Percentiles rank a stretch among this genome's conserved stretches.
Conservation (phyloP, 2,329 filamentous ascomycete species). For the Akanthomyces lecanii region DNA sequence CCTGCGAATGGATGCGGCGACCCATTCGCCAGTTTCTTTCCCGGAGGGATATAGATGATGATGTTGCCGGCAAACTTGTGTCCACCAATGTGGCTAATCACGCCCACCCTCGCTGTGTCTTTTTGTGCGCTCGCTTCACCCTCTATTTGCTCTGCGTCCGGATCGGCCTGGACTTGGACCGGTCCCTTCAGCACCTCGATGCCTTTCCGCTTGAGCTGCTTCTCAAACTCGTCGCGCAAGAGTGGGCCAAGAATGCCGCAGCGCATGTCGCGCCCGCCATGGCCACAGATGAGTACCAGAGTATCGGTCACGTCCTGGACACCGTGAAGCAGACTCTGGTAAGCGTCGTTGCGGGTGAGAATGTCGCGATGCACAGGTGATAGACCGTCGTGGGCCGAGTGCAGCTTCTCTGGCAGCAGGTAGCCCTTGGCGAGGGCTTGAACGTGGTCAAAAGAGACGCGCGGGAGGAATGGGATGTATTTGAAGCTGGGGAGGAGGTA, state of each 20-base stretch:
- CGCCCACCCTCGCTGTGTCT: slow-evolving; percentile 55
- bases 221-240: slow-evolving; percentile 65
- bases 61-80: slow-evolving; percentile 86
- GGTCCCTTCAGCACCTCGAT: slow-evolving; percentile 46
- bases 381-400: slow-evolving; percentile 56
- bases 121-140: slow-evolving; percentile 17
- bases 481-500: slow-evolving; percentile 82
- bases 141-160: slow-evolving; percentile 24
- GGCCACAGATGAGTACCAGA: slow-evolving; percentile 82
- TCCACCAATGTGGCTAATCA: slow-evolving; percentile 77
- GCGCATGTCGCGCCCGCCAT: slow-evolving; percentile 73
- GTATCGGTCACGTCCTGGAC: slow-evolving; percentile 63
- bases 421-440: slow-evolving; percentile 60
- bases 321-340: slow-evolving; percentile 46
- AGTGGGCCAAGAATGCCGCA: slow-evolving; percentile 79
- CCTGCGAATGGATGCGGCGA: slow-evolving; percentile 58
- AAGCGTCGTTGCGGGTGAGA: slow-evolving; percentile 47
- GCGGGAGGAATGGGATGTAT: slow-evolving; percentile 69
- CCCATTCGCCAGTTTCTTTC: slow-evolving; percentile 35
- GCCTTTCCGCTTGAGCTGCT: slow-evolving; percentile 47
- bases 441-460: slow-evolving; percentile 52
- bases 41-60: slow-evolving; percentile 71
- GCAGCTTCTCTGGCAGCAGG: slow-evolving; percentile 59
- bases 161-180: slow-evolving; percentile 34
- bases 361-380: slow-evolving; percentile 54